A percentile compares a stretch with the other conserved stretches of the same genome.
phyloP scores from a whole-genome alignment of 1,284 basidiomycete species.

The Puccinia brachypodii region DNA sequence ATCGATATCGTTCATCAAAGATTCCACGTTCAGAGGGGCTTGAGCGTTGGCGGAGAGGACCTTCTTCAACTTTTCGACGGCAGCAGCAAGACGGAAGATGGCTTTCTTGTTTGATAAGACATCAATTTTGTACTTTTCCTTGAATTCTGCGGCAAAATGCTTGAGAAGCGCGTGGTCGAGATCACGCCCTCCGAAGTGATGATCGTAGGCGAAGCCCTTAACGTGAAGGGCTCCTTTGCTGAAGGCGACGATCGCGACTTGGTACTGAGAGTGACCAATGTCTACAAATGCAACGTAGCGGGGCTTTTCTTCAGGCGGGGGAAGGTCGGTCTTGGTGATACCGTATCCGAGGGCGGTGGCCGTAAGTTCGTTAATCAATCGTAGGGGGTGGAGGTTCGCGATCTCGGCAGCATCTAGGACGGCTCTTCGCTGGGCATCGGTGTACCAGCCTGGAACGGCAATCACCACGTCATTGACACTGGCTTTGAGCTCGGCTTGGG shows the following conservation, averaged over 20 bases:
- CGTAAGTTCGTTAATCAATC: constrained; percentile 91
- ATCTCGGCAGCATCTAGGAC: constrained; percentile 82
- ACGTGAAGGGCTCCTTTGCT: constrained; percentile 84
- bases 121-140: constrained; percentile 91
- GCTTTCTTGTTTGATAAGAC: constrained; percentile 85
- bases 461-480: constrained; percentile 85
- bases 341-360: constrained; percentile 90
- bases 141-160: constrained; percentile 86
- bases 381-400: constrained; percentile 80
- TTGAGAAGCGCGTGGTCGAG: constrained; percentile 82
- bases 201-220: constrained; percentile 81
- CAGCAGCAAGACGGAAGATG: constrained; percentile 77
- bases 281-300: constrained; percentile 87
- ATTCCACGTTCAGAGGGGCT: constrained; percentile 83
- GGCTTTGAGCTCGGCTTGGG: constrained; percentile 76
- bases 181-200: constrained; percentile 86
- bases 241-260: constrained; percentile 81
- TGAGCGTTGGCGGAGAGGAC: constrained; percentile 78
- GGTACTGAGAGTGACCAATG: constrained; percentile 83
- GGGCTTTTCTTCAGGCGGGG: constrained; percentile 71
- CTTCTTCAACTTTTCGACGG: constrained; percentile 74
- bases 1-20: constrained; percentile 85
- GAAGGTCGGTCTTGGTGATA: constrained; percentile 92
- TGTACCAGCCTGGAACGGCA: constrained; percentile 91
- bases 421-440: constrained; percentile 83